Base-by-base conservation (phyloP, 257 asterid species). In the Petunia axillaris region DNA sequence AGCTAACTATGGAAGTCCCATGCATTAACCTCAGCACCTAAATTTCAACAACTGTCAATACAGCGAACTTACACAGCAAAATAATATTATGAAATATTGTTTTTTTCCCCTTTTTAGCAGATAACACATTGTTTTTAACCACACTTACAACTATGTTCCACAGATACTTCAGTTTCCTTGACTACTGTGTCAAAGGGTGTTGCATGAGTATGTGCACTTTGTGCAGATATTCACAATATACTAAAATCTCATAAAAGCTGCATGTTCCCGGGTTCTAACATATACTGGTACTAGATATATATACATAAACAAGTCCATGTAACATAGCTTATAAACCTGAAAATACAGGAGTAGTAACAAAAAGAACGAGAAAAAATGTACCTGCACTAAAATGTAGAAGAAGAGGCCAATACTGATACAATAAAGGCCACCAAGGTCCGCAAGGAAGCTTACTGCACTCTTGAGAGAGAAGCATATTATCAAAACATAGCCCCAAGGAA, bases 381-480 rank as follows among this genome's bases (percentile, higher is more conserved):
- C 99, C 88, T 95, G 99, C 83, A 92, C 89, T 97, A 95, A 79
- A 79, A 91, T 48, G 91, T 81, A 92, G 97, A 91, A 93, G 88
- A 95, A 95, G 76, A 95, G 87, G 70, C 91, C 92, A 82, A 95
- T 87, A 83, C 98, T 93, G 85, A 89, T 82, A 91, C 99, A 93
- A 82, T 89, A 92, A 85, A 95, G 98, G 84, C 99, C 99, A 83
- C 99, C 99, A 80, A 95, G 87, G 83, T 95, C 97, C 75, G 99
- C 99, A 88, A 95, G 95, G 87, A 95, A 95, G 94, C 97, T 90
- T 91, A 95, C 99, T 95, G 98, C 97, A 88, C 82, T 87, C 88
- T 89, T 81, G 88, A 86, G 86, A 86, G 88, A 89, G 85, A 76
- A 85, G 85, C 77, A 76, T 53, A 63, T 67, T 64, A 81, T 84